Evolutionary conservation across 495 filamentous ascomycete species (phyloP).

Genomic region (Tuber melanosporum): DNA sequence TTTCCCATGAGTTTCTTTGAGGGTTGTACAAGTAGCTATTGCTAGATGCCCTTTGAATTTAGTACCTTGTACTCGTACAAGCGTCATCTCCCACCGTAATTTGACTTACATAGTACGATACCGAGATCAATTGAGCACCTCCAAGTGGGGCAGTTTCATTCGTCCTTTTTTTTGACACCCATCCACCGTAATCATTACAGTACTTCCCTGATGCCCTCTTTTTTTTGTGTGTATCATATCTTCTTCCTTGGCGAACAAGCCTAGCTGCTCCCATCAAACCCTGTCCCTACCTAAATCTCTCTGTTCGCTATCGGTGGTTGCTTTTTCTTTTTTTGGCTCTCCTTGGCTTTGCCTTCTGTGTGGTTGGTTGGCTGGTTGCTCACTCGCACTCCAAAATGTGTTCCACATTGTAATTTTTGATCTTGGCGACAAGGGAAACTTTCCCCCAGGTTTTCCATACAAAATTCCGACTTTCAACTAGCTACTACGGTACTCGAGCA

Average conservation of each 20-base stretch:
- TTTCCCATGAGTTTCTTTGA: too few species aligned
- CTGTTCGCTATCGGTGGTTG: not conserved
- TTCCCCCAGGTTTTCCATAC: too few species aligned
- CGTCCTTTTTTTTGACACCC: not conserved
- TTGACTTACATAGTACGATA: not conserved
- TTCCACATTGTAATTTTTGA: not conserved
- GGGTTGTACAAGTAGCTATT: not conserved
- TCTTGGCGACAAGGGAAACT: too few species aligned
- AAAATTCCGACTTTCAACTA: too few species aligned
- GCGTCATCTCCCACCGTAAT: not conserved
- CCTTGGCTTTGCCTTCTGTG: not conserved
- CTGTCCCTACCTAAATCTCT: not conserved
- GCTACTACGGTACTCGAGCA: too few species aligned
- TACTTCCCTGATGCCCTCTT: not conserved
- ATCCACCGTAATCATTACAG: not conserved
- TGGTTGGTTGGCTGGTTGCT: not conserved
- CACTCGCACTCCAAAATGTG: not conserved
- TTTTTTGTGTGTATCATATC: not conserved
- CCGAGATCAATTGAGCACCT: not conserved
- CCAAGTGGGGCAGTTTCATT: not conserved
- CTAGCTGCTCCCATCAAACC: not conserved
- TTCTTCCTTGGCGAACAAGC: not conserved
- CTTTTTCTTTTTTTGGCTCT: not conserved
- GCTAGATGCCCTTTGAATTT: not conserved
- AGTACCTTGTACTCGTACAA: not conserved